These are phyloP conservation scores for Omphalea diandra DNA, from an alignment of 441 rosid genomes.

Conservation along the genomic window DNA sequence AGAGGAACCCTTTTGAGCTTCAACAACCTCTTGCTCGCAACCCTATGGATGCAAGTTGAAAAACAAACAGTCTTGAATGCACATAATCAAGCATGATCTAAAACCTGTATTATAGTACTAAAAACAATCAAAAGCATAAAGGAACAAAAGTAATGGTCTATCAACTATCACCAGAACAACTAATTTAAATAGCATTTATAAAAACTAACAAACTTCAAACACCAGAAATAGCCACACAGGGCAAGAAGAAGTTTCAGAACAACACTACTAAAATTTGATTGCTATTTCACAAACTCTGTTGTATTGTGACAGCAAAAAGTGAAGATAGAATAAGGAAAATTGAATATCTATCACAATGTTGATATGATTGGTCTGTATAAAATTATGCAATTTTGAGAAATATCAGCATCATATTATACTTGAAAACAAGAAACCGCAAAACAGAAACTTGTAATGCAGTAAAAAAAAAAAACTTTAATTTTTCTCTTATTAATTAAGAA, in stretches of 20 bases:
- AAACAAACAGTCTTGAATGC: not conserved
- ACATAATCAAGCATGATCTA: not conserved
- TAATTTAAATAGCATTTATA: conserved; percentile 2
- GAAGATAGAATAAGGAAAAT: not conserved
- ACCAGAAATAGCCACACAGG: not conserved
- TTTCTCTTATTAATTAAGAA: too few relatives aligned
- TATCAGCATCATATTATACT: not conserved
- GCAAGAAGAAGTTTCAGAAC: not conserved
- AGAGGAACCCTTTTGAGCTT: conserved; percentile 47
- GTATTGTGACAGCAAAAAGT: not conserved
- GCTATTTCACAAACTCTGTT: not conserved
- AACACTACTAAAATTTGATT: too few relatives aligned
- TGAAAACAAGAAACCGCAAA: not conserved
- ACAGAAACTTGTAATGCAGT: not conserved
- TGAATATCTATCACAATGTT: not conserved
- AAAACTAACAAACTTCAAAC: not conserved
- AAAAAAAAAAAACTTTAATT: too few relatives aligned
- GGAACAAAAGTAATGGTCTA: not conserved
- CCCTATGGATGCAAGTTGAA: conserved; percentile 38
- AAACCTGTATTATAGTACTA: not conserved
- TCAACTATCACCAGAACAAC: not conserved
- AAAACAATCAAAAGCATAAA: not conserved
- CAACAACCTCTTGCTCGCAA: conserved; percentile 77
- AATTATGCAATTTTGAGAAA: not conserved
- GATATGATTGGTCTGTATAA: too few relatives aligned